Conservation (phyloP, 257 asterid species). For the Solanum sejunctum region DNA sequence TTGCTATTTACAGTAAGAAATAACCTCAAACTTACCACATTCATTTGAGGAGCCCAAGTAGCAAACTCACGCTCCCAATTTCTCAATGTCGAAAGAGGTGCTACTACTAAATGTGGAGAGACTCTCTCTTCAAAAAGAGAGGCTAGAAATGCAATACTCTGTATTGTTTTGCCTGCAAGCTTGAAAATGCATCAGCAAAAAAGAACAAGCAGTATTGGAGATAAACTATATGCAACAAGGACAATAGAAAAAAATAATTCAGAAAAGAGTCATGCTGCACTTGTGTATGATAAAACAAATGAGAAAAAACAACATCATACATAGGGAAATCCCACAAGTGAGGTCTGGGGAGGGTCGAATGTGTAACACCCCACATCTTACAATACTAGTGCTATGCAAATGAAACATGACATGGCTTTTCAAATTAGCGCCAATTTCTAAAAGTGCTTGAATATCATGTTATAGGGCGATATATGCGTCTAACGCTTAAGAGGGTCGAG, state of each 20-base stretch:
- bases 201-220: not conserved
- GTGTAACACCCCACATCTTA: too few relatives aligned
- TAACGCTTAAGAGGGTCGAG: too few relatives aligned
- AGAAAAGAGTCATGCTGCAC: not conserved
- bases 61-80: conserved; percentile 99
- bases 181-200: conserved; percentile 7
- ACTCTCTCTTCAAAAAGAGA: conserved; percentile 76
- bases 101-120: conserved; percentile 87
- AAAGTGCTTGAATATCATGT: too few relatives aligned
- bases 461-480: too few relatives aligned
- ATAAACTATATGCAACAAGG: not conserved
- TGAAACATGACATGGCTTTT: too few relatives aligned
- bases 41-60: conserved; percentile 98
- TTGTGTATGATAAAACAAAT: not conserved
- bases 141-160: conserved; percentile 95
- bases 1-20: not conserved
- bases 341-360: too few relatives aligned
- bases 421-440: too few relatives aligned
- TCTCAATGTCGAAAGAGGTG: conserved; percentile 96
- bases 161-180: conserved; percentile 88
- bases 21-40: conserved; percentile 65
- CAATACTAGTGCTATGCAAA: too few relatives aligned
- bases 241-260: not conserved
- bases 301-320: not conserved
- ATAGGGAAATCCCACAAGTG: too few relatives aligned